Evolutionary conservation across 2,329 filamentous ascomycete genomes (phyloP), one percentile per base, ranked within the genome.

Genomic region (Metarhizium guizhouense): DNA sequence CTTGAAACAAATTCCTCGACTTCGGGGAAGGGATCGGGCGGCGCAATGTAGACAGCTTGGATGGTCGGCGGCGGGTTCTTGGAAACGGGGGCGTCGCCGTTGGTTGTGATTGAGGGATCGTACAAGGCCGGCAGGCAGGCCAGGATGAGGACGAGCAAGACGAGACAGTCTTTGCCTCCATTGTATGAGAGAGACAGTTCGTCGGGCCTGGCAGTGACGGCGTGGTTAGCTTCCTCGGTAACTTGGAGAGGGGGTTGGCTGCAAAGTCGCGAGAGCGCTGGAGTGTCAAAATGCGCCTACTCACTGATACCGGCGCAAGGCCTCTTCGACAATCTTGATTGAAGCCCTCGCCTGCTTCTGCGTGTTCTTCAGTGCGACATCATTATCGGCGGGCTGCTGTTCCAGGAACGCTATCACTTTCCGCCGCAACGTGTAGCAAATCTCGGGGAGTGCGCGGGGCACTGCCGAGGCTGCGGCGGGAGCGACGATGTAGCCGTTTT

Each of bases 151-250:
- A 96, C 81, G 6, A 97, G 79, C 18, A 97, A 84, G 54, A 97
- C 92, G 18, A 97, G 86, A 66, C 93, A 97, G 78, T 97, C 94
- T 72, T 99, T 99, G 58, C 94, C 94, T 67, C 94, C 94, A 65
- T 99, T 99, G 74, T 96, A 99, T 56, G 93, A 95, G 60, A 97
- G 78, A 5, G 92, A 90, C 58, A 97, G 80, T 67, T 95, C 81
- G 57, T 86, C 79, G 59, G 87, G 81, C 57, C 89, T 94, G 48
- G 48, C 45, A 36, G 40, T 51, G 54, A 32, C 32, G 49, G n/a
- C 18, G 36, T 16, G 52, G 45, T 48, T 16, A 48, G 45, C 45
- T 29, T 48, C 14, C 45, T 48, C 45, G 45, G 45, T 11, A 30
- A 30, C 1, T 14, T 40, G 8, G 38, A 13, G 14, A 16, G 13